phyloP scores from a whole-genome alignment of 495 filamentous ascomycete species.

The Aspergillus affinis region DNA sequence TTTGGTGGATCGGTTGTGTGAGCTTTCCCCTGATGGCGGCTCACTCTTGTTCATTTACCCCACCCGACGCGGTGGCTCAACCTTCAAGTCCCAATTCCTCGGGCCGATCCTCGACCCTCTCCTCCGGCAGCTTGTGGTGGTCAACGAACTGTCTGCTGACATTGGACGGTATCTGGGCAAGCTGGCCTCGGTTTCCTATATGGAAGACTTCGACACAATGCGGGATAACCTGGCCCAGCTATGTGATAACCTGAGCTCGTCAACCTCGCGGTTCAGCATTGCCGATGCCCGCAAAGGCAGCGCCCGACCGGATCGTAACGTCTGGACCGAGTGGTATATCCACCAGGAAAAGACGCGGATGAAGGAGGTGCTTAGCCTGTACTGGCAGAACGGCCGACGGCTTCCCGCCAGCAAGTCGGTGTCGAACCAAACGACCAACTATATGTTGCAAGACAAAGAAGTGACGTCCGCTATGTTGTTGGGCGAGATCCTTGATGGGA shows the following conservation, averaged over 20 bases:
- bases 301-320: slow-evolving; percentile 53
- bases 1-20: slow-evolving; percentile 65
- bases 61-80: slow-evolving; percentile 59
- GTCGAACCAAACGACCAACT: slow-evolving; percentile 32
- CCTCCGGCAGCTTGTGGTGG: slow-evolving; percentile 62
- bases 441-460: slow-evolving; percentile 39
- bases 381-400: slow-evolving; percentile 54
- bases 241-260: slow-evolving; percentile 43
- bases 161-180: slow-evolving; percentile 57
- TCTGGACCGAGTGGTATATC: slow-evolving; percentile 71
- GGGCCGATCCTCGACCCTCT: slow-evolving; percentile 68
- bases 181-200: slow-evolving; percentile 56
- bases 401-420: slow-evolving; percentile 37
- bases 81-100: slow-evolving; percentile 65
- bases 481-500: slow-evolving; percentile 63
- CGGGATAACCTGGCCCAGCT: slow-evolving; percentile 49
- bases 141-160: slow-evolving; percentile 61
- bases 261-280: slow-evolving; percentile 46
- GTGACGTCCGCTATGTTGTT: slow-evolving; percentile 56
- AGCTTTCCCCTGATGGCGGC: slow-evolving; percentile 61
- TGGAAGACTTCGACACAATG: slow-evolving; percentile 60
- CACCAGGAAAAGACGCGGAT: slow-evolving; percentile 70
- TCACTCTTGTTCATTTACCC: slow-evolving; percentile 69
- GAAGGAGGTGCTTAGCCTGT: slow-evolving; percentile 56
- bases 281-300: slow-evolving; percentile 53